These are phyloP conservation scores for Lodderomyces parapsilosis DNA, from an alignment of 1,139 yeast genomes.

Conservation along the genomic window DNA sequence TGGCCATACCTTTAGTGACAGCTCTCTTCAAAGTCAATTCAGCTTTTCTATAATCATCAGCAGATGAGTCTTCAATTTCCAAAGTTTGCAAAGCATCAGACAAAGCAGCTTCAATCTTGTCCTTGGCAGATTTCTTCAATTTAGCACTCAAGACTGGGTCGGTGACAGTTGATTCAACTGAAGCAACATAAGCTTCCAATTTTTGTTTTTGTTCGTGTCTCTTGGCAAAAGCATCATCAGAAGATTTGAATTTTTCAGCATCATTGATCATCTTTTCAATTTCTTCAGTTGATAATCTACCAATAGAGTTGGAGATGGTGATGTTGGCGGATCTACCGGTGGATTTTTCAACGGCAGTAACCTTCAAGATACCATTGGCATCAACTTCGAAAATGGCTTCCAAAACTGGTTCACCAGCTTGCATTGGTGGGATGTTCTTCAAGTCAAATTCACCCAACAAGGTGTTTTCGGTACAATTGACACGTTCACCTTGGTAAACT, in stretches of 20 bases:
- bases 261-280: slow-evolving; percentile 98
- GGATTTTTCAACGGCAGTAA: slow-evolving; percentile 98
- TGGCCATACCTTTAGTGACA: slow-evolving; percentile 98
- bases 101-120: slow-evolving; percentile 96
- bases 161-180: slow-evolving; percentile 94
- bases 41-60: slow-evolving; percentile 99
- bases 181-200: slow-evolving; percentile 98
- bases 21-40: slow-evolving; percentile 99
- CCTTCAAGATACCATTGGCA: slow-evolving; percentile 99
- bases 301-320: slow-evolving; percentile 99
- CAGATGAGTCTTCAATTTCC: slow-evolving; percentile 93
- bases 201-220: slow-evolving; percentile 99
- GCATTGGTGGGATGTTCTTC: slow-evolving; percentile 98
- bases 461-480: slow-evolving; percentile 98
- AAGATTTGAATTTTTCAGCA: slow-evolving; percentile 98
- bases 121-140: slow-evolving; percentile 97
- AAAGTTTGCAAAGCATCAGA: slow-evolving; percentile 98
- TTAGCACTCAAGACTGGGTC: slow-evolving; percentile 98
- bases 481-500: slow-evolving; percentile 99
- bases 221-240: slow-evolving; percentile 99
- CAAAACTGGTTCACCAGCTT: slow-evolving; percentile 99
- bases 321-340: slow-evolving; percentile 99
- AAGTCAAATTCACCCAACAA: slow-evolving; percentile 99
- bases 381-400: slow-evolving; percentile 99
- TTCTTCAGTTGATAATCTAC: slow-evolving; percentile 97